A percentile compares a stretch with the other conserved stretches of the same genome.
These are phyloP conservation scores for Didymellaceae sp. DNA, from an alignment of 2,329 filamentous ascomycete species.

Conservation along the genomic window DNA sequence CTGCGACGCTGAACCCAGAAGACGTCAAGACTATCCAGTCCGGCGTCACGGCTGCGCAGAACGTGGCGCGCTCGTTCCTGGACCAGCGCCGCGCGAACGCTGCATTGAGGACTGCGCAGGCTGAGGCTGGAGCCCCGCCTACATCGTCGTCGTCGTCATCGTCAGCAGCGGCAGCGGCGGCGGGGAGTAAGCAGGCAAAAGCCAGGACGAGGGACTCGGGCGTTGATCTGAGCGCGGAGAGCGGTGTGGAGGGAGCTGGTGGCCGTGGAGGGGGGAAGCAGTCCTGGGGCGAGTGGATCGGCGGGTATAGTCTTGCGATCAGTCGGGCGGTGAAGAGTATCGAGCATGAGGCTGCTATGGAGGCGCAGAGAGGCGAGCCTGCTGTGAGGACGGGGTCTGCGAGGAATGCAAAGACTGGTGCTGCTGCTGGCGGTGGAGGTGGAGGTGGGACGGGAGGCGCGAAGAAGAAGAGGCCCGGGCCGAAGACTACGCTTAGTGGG, in stretches of 20 bases:
- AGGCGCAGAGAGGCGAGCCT: constrained; percentile 22
- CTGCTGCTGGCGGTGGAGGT: no score
- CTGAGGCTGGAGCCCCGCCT: not conserved
- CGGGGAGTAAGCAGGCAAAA: constrained; percentile 1
- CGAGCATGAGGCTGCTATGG: constrained; percentile 45
- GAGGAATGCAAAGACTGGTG: not conserved
- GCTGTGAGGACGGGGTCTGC: no score
- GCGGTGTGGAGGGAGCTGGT: not conserved
- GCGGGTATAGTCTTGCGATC: constrained; percentile 48
- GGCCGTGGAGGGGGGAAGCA: constrained; percentile 27
- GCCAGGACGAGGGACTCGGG: no score
- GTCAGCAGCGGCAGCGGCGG: no score
- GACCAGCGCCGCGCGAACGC: constrained; percentile 34
- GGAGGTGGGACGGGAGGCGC: constrained; percentile 19
- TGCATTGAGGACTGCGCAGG: constrained; percentile 13
- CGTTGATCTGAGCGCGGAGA: no score
- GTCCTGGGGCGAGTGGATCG: constrained; percentile 49
- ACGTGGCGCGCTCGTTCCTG: constrained; percentile 41
- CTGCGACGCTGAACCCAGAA: constrained; percentile 37
- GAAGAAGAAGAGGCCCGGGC: constrained; percentile 28
- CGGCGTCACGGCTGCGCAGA: constrained; percentile 44
- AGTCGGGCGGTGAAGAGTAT: constrained; percentile 45
- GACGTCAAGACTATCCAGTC: constrained; percentile 45
- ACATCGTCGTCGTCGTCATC: no score
- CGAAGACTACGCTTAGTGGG: constrained; percentile 31